Conservation (phyloP, 768 basidiomycete genomes). For the Chlorophyllum brunneum region DNA sequence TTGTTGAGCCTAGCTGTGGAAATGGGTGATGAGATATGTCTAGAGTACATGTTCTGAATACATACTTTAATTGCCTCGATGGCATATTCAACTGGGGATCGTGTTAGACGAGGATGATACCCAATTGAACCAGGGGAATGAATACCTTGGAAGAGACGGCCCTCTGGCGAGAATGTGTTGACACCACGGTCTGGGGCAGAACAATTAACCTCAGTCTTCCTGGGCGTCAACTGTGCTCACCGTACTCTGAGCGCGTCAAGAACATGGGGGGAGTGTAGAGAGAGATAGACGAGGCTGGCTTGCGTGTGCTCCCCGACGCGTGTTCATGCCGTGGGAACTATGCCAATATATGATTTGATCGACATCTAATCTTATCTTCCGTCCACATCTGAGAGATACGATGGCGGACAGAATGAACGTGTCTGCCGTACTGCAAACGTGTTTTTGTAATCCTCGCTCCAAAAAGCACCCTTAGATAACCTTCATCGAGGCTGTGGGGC, state of each 20-base stretch:
- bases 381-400: background rate
- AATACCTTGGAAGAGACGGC: slow-evolving; percentile 95
- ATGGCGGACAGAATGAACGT: background rate
- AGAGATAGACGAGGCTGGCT: slow-evolving; percentile 23
- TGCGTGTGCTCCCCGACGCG: slow-evolving; percentile 40
- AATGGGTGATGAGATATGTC: slow-evolving; percentile 3
- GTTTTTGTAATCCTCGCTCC: too few species aligned
- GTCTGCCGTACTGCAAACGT: background rate
- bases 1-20: slow-evolving; percentile 92
- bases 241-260: slow-evolving; percentile 94
- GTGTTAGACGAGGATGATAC: slow-evolving; percentile 13
- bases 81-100: slow-evolving; percentile 86
- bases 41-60: background rate
- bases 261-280: slow-evolving; percentile 56
- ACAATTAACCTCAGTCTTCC: background rate
- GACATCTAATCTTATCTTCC: slow-evolving; percentile 27
- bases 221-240: slow-evolving; percentile 33
- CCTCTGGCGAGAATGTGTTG: slow-evolving; percentile 98
- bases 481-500: too few species aligned
- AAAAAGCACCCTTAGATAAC: too few species aligned
- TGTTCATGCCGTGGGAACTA: slow-evolving; percentile 41
- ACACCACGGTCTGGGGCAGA: slow-evolving; percentile 79
- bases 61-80: slow-evolving; percentile 97
- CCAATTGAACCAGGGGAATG: slow-evolving; percentile 6
- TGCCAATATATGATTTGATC: slow-evolving; percentile 10